Percentiles rank a stretch among this genome's conserved stretches.
phyloP scores from a whole-genome alignment of 2,329 filamentous ascomycete genomes.

The Trichoderma sp. region DNA sequence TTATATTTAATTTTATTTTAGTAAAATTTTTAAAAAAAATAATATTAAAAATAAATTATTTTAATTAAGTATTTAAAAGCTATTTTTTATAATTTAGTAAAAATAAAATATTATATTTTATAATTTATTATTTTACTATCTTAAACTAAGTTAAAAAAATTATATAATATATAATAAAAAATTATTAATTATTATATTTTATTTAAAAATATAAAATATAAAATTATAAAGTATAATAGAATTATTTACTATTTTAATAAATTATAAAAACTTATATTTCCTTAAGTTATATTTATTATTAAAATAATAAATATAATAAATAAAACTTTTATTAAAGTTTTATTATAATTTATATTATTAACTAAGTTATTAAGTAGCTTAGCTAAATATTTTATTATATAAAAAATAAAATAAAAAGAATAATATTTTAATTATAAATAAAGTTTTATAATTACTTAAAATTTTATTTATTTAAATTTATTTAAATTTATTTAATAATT shows the following conservation, averaged over 20 bases:
- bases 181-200: neutral
- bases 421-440: neutral
- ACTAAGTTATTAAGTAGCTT: neutral
- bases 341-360: neutral
- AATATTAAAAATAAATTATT: neutral
- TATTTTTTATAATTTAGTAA: neutral
- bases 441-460: neutral
- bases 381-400: neutral
- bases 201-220: neutral
- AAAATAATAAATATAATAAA: neutral
- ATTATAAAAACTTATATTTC: neutral
- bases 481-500: neutral
- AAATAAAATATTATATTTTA: too few relatives aligned
- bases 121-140: too few relatives aligned
- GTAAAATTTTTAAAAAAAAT: neutral
- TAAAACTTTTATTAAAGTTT: neutral
- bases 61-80: neutral
- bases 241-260: neutral
- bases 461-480: too few relatives aligned
- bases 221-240: neutral
- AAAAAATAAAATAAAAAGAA: neutral
- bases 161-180: conserved; percentile 8
- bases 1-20: neutral
- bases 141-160: neutral
- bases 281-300: neutral